Evolutionary conservation across 2,329 filamentous ascomycete species (phyloP).

Genomic region (Epicoccum nigrum): DNA sequence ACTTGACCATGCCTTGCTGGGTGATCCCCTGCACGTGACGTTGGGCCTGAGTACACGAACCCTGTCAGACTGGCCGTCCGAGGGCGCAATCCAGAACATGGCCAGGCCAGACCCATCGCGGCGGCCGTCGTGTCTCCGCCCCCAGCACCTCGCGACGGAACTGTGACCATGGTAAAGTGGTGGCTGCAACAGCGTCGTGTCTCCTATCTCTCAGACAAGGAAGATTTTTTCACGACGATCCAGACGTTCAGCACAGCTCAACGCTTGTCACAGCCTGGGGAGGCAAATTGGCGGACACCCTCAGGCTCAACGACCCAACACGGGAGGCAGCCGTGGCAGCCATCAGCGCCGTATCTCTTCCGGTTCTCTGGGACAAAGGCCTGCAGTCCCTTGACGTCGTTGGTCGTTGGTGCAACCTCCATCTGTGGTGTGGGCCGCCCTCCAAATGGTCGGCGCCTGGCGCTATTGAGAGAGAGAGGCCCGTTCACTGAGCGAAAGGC

Average conservation of each 20-base stretch:
- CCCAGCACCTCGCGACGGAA: conserved; percentile 9
- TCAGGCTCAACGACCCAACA: conserved; percentile 23
- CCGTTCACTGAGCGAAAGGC: conserved; percentile 1
- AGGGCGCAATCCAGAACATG: conserved; percentile 2
- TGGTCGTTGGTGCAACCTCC: conserved; percentile 11
- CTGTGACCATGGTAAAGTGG: conserved; percentile 13
- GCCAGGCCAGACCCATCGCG: conserved; percentile 7
- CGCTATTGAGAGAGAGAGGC: conserved; percentile 4
- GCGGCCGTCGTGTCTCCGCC: conserved; percentile 3
- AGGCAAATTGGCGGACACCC: conserved; percentile 17
- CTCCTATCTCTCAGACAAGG: conserved; percentile 25
- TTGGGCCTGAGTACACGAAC: background rate
- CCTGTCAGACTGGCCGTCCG: conserved; percentile 2
- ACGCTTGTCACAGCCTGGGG: conserved; percentile 19
- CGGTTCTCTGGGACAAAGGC: conserved; percentile 22
- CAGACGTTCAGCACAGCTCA: conserved; percentile 20
- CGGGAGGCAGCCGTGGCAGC: conserved; percentile 21
- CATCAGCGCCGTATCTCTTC: conserved; percentile 24
- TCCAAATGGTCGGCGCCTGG: conserved; percentile 24
- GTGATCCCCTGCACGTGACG: conserved; percentile 10
- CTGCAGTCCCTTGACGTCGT: conserved; percentile 22
- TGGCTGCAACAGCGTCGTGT: conserved; percentile 17
- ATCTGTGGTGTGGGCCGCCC: conserved; percentile 8
- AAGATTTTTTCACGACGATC: conserved; percentile 34
- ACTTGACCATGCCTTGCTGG: conserved; percentile 3